Percentiles rank a stretch among this genome's conserved stretches.
Evolutionary conservation across 768 basidiomycete genomes (phyloP).

Genomic region (Trametes villosa): DNA sequence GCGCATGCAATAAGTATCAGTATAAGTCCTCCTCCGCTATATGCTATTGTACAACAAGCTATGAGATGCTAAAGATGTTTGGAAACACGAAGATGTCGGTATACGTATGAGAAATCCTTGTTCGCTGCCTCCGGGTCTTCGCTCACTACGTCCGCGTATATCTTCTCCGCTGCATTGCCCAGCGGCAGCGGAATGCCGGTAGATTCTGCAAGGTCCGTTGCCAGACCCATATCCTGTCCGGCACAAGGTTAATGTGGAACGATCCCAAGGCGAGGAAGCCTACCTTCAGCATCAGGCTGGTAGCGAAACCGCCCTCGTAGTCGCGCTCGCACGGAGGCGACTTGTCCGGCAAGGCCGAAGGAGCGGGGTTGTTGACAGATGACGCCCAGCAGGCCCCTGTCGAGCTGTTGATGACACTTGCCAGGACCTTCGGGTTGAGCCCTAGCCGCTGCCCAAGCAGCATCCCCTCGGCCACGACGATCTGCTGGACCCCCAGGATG

Average conservation of each 20-base stretch:
- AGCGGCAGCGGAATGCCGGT: conserved; percentile 61
- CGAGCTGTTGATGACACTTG: conserved; percentile 83
- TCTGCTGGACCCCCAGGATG: conserved; percentile 57
- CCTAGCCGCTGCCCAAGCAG: conserved; percentile 83
- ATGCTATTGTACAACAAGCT: neutral
- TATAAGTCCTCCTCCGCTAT: neutral
- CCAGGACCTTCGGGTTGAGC: conserved; percentile 73
- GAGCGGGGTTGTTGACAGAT: conserved; percentile 88
- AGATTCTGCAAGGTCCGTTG: conserved; percentile 60
- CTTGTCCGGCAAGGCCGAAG: conserved; percentile 67
- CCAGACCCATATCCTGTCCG: conserved; percentile 82
- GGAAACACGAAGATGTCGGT: conserved; percentile 55
- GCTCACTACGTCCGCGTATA: conserved; percentile 63
- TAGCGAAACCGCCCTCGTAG: conserved; percentile 88
- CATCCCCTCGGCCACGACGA: conserved; percentile 91
- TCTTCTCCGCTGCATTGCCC: conserved; percentile 60
- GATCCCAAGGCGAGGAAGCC: too few species aligned
- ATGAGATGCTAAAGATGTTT: conserved; percentile 4
- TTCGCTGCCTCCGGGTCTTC: conserved; percentile 60
- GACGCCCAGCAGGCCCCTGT: conserved; percentile 86
- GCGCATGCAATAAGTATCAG: neutral
- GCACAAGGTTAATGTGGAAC: conserved; percentile 11
- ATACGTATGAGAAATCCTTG: conserved; percentile 85
- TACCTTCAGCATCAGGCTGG: conserved; percentile 83
- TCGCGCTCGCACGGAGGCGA: conserved; percentile 82